Conservation (phyloP, 2,329 filamentous ascomycete genomes). For the Periconia sp. region DNA sequence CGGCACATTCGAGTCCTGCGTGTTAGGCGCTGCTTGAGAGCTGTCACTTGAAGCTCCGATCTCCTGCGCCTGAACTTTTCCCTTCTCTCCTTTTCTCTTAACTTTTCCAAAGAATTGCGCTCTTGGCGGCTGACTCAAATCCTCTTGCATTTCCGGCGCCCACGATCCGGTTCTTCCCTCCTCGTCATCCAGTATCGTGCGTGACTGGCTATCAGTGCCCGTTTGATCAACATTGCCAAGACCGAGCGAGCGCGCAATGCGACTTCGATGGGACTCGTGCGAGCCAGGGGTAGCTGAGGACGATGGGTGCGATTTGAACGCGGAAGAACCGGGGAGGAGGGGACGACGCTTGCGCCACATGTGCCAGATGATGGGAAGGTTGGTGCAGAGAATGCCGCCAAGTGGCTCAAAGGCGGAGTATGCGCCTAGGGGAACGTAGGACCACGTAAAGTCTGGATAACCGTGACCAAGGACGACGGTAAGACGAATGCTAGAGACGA, state of each 20-base stretch:
- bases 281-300: conserved; percentile 30
- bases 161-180: conserved; percentile 11
- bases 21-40: neutral
- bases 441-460: conserved; percentile 41
- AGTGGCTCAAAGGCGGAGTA: conserved; percentile 43
- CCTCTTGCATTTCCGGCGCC: conserved; percentile 8
- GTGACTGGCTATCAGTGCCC: conserved; percentile 27
- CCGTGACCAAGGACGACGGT: conserved; percentile 39
- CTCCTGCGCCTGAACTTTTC: conserved; percentile 12
- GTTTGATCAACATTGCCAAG: conserved; percentile 29
- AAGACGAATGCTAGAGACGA: conserved; percentile 37
- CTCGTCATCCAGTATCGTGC: conserved; percentile 20
- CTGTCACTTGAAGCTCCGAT: conserved; percentile 6
- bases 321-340: conserved; percentile 18
- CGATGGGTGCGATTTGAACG: conserved; percentile 23
- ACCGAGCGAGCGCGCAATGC: conserved; percentile 27
- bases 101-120: conserved; percentile 29
- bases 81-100: conserved; percentile 27
- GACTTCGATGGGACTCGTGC: conserved; percentile 21
- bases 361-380: conserved; percentile 43
- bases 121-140: conserved; percentile 10
- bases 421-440: conserved; percentile 40
- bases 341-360: conserved; percentile 35
- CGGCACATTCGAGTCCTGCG: neutral
- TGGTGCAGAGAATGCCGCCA: conserved; percentile 42